phyloP scores from a whole-genome alignment of 2,329 filamentous ascomycete species.

The Lecanosticta acicola region DNA sequence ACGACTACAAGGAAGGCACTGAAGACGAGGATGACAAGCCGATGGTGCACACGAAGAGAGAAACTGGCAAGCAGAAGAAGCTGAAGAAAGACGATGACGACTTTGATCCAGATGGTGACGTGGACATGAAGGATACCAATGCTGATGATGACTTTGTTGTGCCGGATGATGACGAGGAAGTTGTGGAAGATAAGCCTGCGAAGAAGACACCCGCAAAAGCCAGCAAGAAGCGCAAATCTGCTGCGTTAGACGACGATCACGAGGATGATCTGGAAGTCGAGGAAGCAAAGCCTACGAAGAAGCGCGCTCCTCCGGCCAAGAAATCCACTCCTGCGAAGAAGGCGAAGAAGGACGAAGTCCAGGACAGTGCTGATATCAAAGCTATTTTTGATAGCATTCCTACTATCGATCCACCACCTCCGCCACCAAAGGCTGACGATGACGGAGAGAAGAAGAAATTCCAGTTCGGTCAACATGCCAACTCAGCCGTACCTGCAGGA shows the following conservation, averaged over 20 bases:
- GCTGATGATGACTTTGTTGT: slow-evolving; percentile 42
- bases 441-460: slow-evolving; percentile 58
- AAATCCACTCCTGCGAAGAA: slow-evolving; percentile 49
- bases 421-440: slow-evolving; percentile 61
- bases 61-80: slow-evolving; percentile 26
- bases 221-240: slow-evolving; percentile 54
- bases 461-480: slow-evolving; percentile 60
- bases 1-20: slow-evolving; percentile 65
- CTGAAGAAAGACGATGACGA: slow-evolving; percentile 34
- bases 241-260: slow-evolving; percentile 51
- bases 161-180: slow-evolving; percentile 40
- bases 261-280: slow-evolving; percentile 42
- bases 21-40: slow-evolving; percentile 61
- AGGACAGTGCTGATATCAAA: slow-evolving; percentile 68
- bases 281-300: slow-evolving; percentile 53
- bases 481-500: slow-evolving; percentile 53
- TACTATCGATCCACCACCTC: slow-evolving; percentile 74
- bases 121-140: slow-evolving; percentile 50
- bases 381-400: slow-evolving; percentile 85
- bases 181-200: slow-evolving; percentile 37
- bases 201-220: slow-evolving; percentile 32
- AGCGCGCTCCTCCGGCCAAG: slow-evolving; percentile 39
- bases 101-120: slow-evolving; percentile 40
- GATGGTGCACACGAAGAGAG: slow-evolving; percentile 47
- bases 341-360: slow-evolving; percentile 59